phyloP scores from a whole-genome alignment of 805 yeast genomes.

The Monosporozyma aerobia region DNA sequence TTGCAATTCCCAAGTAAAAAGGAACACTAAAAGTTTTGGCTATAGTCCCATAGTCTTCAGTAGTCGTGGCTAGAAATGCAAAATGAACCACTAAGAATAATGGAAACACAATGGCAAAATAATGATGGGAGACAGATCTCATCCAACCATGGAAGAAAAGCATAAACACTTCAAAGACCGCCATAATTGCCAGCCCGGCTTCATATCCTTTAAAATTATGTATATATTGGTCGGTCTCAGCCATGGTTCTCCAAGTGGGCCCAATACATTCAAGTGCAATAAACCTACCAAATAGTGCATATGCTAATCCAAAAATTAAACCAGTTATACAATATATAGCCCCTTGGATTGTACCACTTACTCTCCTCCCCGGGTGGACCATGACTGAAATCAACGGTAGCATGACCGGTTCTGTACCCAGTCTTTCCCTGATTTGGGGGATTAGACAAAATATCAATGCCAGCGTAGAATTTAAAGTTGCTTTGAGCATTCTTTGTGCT shows the following conservation, averaged over 20 bases:
- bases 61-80: constrained; percentile 33
- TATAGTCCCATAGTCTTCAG: constrained; percentile 24
- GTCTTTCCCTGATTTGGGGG: constrained; percentile 26
- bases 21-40: constrained; percentile 35
- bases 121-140: constrained; percentile 38
- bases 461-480: constrained; percentile 33
- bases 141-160: constrained; percentile 42
- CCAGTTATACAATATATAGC: constrained; percentile 35
- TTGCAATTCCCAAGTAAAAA: constrained; percentile 37
- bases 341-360: constrained; percentile 40
- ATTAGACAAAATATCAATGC: constrained; percentile 36
- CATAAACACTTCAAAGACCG: constrained; percentile 39
- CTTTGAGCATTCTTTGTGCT: constrained; percentile 32
- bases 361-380: constrained; percentile 42
- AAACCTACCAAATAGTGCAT: constrained; percentile 34
- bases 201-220: constrained; percentile 28
- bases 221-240: constrained; percentile 26
- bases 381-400: constrained; percentile 38
- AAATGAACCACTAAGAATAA: constrained; percentile 44
- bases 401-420: constrained; percentile 38
- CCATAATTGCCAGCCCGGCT: constrained; percentile 36
- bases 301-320: constrained; percentile 35
- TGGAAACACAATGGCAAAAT: constrained; percentile 40
- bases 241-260: constrained; percentile 15
- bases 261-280: constrained; percentile 34